These are phyloP conservation scores for Paramecium pentaurelia DNA, from an alignment of 73 alveolate genomes.

Conservation along the genomic window DNA sequence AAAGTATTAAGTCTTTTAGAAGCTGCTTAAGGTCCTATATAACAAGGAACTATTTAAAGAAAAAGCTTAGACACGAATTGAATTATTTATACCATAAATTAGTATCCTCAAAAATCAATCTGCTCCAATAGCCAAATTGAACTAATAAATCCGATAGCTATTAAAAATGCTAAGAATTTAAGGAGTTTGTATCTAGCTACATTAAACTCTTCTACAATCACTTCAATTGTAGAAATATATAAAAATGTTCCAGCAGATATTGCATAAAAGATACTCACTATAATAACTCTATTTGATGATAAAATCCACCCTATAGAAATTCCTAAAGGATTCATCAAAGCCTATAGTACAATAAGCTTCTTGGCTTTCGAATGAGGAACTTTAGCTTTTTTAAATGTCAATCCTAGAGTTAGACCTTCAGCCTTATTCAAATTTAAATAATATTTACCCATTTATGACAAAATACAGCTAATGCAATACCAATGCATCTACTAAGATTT, in stretches of 20 bases:
- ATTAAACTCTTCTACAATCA: conserved; percentile 85
- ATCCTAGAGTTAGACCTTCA: conserved; percentile 60
- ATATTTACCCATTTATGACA: conserved; percentile 61
- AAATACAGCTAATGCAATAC: conserved; percentile 59
- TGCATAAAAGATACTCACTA: conserved; percentile 74
- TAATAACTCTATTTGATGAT: conserved; percentile 66
- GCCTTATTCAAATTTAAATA: background rate
- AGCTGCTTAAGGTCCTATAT: background rate
- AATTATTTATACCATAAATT: background rate
- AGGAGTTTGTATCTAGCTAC: conserved; percentile 71
- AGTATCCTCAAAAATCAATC: conserved; percentile 11
- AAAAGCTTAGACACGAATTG: background rate
- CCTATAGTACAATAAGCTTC: conserved; percentile 64
- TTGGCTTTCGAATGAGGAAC: background rate
- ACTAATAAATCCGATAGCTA: conserved; percentile 62
- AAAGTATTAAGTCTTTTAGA: background rate
- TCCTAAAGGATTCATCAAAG: conserved; percentile 80
- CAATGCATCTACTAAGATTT: conserved; percentile 5
- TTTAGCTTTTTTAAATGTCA: conserved; percentile 41
- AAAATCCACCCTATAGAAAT: conserved; percentile 75
- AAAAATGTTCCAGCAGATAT: conserved; percentile 85
- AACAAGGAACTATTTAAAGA: background rate
- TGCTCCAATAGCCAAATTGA: conserved; percentile 52
- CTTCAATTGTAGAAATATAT: conserved; percentile 84
- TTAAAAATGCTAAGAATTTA: conserved; percentile 68